Base-by-base conservation (phyloP, 2,329 filamentous ascomycete species). In the Venturia nashicola region DNA sequence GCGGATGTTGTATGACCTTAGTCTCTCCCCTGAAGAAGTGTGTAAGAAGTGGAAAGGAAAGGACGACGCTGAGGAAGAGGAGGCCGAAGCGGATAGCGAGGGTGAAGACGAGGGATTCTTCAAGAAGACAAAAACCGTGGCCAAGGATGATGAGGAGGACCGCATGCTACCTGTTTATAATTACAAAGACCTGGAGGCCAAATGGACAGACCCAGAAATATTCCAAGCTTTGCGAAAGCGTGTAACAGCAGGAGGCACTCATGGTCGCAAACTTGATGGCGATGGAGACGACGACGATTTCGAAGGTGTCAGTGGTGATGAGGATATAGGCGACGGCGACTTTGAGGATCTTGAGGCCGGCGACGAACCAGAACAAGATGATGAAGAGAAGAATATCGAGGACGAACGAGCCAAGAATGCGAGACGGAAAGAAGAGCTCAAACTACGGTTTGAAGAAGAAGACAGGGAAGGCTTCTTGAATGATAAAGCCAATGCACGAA, bases 381-480 rank as follows among this genome's bases (percentile, higher is more conserved):
- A 69, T 1, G 77, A 78, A 11, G 76, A 78, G 9, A 77, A 80
- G 46, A 78, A 81, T 59, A 80, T 97, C n/a, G 91, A 93, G 67
- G 89, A 86, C 3, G 94, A 99, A 76, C 88, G 94, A 68, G 90
- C 91, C 69, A 89, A 85, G 75, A 99, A 99, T 71, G 94, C 94
- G 1, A 85, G 86, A 68, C 83, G 90, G 68, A 99, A 99, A 75
- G 94, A 97, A 76, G 94, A 99, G 74, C 83, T 99, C 62, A 95
- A 91, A 73, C 80, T 95, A 62, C 86, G 95, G 1, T 99, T 99
- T 72, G 94, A 99, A 72, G 92, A 97, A 75, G 94, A 99, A 79
- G 94, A 99, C 72, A 84, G 90, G n/a, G 94, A 99, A 72, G 94
- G 94, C 0, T 92, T 97, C 73, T 86, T 89, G 70, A 95, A 95